Evolutionary conservation across 805 yeast genomes (phyloP).

Genomic region (Candida railenensis): DNA sequence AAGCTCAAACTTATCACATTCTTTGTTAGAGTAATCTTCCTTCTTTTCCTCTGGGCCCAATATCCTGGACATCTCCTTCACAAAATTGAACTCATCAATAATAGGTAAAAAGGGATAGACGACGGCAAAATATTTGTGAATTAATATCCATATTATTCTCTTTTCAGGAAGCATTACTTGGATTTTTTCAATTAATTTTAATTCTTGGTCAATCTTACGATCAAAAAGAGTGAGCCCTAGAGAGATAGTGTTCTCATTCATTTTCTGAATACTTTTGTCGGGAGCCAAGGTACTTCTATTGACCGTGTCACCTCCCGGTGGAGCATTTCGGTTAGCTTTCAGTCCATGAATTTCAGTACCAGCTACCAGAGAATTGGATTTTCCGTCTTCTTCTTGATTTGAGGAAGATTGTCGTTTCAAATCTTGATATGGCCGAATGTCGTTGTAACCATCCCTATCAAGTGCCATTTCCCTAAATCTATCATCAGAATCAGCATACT

Average conservation of each 20-base stretch:
- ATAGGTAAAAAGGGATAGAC: conserved; percentile 68
- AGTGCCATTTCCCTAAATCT: conserved; percentile 23
- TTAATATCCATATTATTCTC: conserved; percentile 52
- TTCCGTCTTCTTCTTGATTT: background rate
- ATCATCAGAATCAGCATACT: conserved; percentile 13
- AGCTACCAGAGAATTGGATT: background rate
- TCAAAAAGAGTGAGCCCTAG: conserved; percentile 36
- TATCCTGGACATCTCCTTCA: conserved; percentile 40
- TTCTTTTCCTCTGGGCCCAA: conserved; percentile 39
- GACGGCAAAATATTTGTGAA: conserved; percentile 57
- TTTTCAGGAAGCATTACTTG: conserved; percentile 51
- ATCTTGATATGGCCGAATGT: conserved; percentile 17
- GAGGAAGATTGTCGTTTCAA: background rate
- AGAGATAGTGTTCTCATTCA: conserved; percentile 28
- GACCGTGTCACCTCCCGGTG: background rate
- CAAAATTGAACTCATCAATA: conserved; percentile 57
- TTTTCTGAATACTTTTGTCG: conserved; percentile 5
- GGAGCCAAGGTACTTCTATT: background rate
- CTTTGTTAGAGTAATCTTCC: conserved; percentile 5
- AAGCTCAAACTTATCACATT: conserved; percentile 8
- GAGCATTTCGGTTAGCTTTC: no score
- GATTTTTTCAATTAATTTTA: conserved; percentile 42
- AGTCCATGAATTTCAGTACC: no score
- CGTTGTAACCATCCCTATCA: conserved; percentile 23
- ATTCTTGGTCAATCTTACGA: conserved; percentile 28